Base-by-base conservation (phyloP, 805 yeast genomes). In the Myxozyma sirexii region DNA sequence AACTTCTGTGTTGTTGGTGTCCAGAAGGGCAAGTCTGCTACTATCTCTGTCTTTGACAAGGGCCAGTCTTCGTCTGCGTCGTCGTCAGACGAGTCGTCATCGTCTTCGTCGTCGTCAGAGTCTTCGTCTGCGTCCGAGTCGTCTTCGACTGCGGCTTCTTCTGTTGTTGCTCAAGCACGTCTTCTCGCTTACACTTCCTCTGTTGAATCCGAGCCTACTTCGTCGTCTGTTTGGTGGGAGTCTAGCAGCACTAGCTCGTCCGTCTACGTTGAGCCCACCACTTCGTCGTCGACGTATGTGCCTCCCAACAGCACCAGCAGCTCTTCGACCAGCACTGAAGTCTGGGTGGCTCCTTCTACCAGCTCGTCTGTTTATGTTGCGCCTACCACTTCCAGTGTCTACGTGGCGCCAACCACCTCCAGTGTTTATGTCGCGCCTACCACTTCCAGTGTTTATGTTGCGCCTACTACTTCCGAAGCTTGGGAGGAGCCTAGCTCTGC, bases 1-100 rank as follows among this genome's bases (percentile, higher is more conserved):
- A 79, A 81, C n/a, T 90, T 82, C 82, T 90, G 97, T 80, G 87
- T 90, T 54, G 87, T 89, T 51, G 89, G 96, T 46, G 96, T 90
- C 37, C 74, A 75, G 46, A 80, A 83, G 67, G 80, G 81, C 55
- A 78, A 88, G 38, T 78, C 77, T 56, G 96, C 93, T 38, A 80
- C 77, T 56, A 83, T 90, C 69, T 96, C 88, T 73, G 86, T 90
- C 2, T 90, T 90, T 67, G 46, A 47, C 13, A 4, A 48, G 12
- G 35, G 55, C 4, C 21, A 44, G 33, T 38, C 59, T 6, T 38
- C 49, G 42, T 31, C 59, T 10, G 39, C 48, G 48, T 19, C 35
- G 41, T 41, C 50, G 33, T 49, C 59, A 8, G 24, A 52, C 7
- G 7, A 15, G 2, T 45, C 52, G 41, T 21, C 52, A 4, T 26